These are phyloP conservation scores for Candida sp. DNA, from an alignment of 1,139 yeast genomes.

Conservation along the genomic window DNA sequence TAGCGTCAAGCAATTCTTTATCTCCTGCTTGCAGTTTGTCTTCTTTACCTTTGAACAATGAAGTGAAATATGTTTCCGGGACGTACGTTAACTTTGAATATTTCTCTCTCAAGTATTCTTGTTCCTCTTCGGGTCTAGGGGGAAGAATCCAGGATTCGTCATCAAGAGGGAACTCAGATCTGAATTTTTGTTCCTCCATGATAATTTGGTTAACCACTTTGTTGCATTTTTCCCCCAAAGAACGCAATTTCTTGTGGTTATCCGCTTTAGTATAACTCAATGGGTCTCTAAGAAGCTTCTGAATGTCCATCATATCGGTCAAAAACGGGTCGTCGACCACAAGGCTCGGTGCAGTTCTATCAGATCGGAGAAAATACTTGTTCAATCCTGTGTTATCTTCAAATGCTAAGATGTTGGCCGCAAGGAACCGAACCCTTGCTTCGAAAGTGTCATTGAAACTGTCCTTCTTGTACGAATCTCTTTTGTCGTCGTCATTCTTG, in stretches of 20 bases:
- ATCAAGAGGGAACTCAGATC: conserved; percentile 14
- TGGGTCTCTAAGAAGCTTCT: conserved; percentile 41
- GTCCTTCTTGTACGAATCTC: conserved; percentile 39
- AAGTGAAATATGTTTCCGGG: conserved; percentile 42
- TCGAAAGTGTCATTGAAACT: conserved; percentile 43
- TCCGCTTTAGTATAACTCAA: conserved; percentile 30
- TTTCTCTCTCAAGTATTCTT: conserved; percentile 22
- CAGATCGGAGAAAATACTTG: conserved; percentile 39
- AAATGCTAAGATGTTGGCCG: conserved; percentile 36
- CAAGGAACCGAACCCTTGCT: conserved; percentile 37
- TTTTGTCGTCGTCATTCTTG: conserved; percentile 21
- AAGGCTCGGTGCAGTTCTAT: conserved; percentile 22
- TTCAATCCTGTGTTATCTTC: conserved; percentile 54
- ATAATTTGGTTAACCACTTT: conserved; percentile 32
- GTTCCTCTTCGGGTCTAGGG: conserved; percentile 21
- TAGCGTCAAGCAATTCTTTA: conserved; percentile 25
- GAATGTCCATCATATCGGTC: conserved; percentile 36
- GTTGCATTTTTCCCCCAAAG: conserved; percentile 25
- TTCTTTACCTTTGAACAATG: conserved; percentile 27
- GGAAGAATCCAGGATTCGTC: conserved; percentile 22
- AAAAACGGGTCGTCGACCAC: conserved; percentile 27
- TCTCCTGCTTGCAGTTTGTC: conserved; percentile 26
- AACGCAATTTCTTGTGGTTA: conserved; percentile 24
- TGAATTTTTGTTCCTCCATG: conserved; percentile 30
- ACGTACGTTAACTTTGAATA: conserved; percentile 27